Percentiles rank a stretch among this genome's conserved stretches.
Conservation (phyloP, 2,329 filamentous ascomycete species). For the Aspergillus transmontanensis region DNA sequence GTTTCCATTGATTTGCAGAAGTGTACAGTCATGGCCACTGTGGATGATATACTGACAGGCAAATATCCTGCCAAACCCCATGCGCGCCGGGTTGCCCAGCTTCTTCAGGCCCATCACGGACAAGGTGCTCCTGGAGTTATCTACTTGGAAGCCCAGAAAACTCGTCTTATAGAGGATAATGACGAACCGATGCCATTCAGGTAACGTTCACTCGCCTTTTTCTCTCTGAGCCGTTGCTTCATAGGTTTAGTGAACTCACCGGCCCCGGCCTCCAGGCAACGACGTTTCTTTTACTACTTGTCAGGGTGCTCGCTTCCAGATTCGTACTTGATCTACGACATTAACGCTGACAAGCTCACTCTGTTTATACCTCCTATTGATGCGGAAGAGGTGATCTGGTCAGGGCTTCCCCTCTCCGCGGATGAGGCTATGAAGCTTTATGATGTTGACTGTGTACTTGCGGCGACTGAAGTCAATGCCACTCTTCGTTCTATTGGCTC, state of each 20-base stretch:
- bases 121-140: slow-evolving; percentile 71
- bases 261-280: slow-evolving; percentile 62
- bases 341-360: slow-evolving; percentile 70
- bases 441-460: slow-evolving; percentile 77
- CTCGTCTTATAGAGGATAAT: slow-evolving; percentile 82
- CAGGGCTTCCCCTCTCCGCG: slow-evolving; percentile 76
- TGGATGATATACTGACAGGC: slow-evolving; percentile 50
- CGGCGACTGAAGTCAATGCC: slow-evolving; percentile 74
- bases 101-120: slow-evolving; percentile 64
- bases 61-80: slow-evolving; percentile 86
- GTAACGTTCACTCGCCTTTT: slow-evolving; percentile 45
- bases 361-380: slow-evolving; percentile 90
- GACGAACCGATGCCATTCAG: slow-evolving; percentile 81
- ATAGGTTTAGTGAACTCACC: slow-evolving; percentile 3
- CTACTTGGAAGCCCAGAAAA: slow-evolving; percentile 85
- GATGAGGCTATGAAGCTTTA: slow-evolving; percentile 76
- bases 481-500: slow-evolving; percentile 58
- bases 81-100: slow-evolving; percentile 78
- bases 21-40: slow-evolving; percentile 31
- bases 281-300: slow-evolving; percentile 92
- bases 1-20: not conserved
- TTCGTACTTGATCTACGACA: slow-evolving; percentile 78
- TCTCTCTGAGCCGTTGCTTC: not conserved
- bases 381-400: slow-evolving; percentile 90
- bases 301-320: slow-evolving; percentile 83